Conservation (phyloP, 2,329 filamentous ascomycete genomes). For the Colletotrichum euphorbiae region DNA sequence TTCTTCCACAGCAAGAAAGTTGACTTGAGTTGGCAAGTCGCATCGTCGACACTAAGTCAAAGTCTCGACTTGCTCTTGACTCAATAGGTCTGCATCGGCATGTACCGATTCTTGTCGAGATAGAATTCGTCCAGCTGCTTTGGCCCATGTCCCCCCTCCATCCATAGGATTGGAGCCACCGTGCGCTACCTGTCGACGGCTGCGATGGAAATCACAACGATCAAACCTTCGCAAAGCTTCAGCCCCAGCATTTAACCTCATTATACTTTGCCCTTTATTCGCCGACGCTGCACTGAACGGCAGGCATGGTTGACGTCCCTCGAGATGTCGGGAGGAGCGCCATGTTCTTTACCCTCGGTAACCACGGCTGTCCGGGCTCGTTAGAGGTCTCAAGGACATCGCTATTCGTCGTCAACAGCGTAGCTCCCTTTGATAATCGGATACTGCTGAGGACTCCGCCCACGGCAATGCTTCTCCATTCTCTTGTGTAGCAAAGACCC, state of each 20-base stretch:
- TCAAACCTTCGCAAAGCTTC: constrained; percentile 17
- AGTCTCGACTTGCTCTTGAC: constrained; percentile 10
- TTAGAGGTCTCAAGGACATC: not conserved
- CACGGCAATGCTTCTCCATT: too few species aligned
- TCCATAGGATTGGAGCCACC: constrained; percentile 7
- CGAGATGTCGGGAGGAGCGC: not conserved
- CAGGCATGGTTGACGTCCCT: not conserved
- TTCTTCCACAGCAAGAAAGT: not conserved
- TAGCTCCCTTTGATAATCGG: not conserved
- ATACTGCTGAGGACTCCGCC: not conserved
- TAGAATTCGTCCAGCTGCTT: not conserved
- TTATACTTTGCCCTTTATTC: constrained; percentile 9
- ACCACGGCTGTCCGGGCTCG: not conserved
- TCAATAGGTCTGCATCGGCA: constrained; percentile 18
- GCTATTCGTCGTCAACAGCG: not conserved
- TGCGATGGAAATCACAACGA: constrained; percentile 19
- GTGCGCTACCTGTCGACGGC: constrained; percentile 15
- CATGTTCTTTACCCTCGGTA: not conserved
- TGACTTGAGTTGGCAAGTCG: not conserved
- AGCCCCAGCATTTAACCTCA: constrained; percentile 18
- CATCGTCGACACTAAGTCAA: not conserved
- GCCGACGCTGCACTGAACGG: constrained; percentile 3
- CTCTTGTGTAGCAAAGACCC: not conserved
- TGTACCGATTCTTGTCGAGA: constrained; percentile 9
- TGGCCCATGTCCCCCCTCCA: constrained; percentile 18